Base-by-base conservation (phyloP, 140 eudicot species). In the Cichorium intybus region DNA sequence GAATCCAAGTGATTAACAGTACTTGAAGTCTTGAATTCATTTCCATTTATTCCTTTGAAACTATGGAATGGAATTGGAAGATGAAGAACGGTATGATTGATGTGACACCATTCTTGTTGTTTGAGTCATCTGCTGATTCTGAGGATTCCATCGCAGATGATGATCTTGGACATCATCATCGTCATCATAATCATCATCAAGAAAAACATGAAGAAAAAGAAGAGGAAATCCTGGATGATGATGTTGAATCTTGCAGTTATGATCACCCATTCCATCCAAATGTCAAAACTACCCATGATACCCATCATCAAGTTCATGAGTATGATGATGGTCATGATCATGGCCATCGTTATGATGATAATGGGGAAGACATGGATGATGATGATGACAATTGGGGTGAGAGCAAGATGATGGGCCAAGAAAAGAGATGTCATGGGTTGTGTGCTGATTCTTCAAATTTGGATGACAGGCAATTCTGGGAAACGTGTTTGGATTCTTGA, bases 401-500 rank as follows among this genome's bases (percentile, higher is more conserved):
- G 37, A 76, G 79, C 69, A 74, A 76, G 77, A 43, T 70, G 81
- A 47, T 52, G 51, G 67, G 53, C 24, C 74, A 57, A 56, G 49
- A 58, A 56, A 49, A 73, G 37, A 66, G 57, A 74, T 66, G 74
- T 24, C 66, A 74, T 57, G 74, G 66, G 21, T 58, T 58, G 34
- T 27, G 17, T 70, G 34, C 20, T 63, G 54, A 52, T 75, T 75
- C 54, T 62, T 76, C 82, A 29, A 55, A 37, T 24, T 34, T 49
- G 45, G 69, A 74, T 74, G 79, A 74, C 17, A 66, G 63, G 52
- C 69, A 74, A 41, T 74, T 74, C 60, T 74, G 79, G 79, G 41
- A 74, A 57, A 58, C 72, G 20, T 74, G 79, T 59, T 37, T 74
- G 41, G 69, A 53, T 20, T 66, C 79, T 49, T 66, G 72, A 74